Conservation (phyloP, 73 alveolate species). For the Tetrahymena malaccensis region DNA sequence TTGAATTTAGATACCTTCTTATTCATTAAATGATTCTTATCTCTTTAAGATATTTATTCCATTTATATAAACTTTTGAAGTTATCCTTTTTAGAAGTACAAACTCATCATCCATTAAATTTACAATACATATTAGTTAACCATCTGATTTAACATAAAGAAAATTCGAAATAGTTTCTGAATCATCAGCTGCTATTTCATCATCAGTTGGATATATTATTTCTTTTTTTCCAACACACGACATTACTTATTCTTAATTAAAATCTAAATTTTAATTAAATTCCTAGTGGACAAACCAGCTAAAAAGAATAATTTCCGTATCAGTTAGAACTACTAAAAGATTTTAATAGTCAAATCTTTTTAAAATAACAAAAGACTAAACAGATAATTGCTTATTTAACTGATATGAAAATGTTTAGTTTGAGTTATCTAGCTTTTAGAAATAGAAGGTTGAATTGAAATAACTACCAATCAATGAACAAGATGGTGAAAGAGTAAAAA, state of each 20-base stretch:
- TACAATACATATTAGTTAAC: not conserved
- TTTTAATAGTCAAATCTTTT: not conserved
- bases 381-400: not conserved
- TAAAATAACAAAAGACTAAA: not conserved
- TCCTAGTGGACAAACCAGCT: not conserved
- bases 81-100: not conserved
- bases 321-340: not conserved
- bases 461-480: not conserved
- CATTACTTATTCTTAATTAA: not conserved
- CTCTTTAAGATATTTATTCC: not conserved
- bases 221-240: not conserved
- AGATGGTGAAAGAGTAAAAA: not conserved
- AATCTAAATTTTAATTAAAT: not conserved
- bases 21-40: not conserved
- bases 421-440: not conserved
- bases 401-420: not conserved
- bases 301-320: not conserved
- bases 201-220: not conserved
- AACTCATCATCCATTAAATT: not conserved
- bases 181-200: not conserved
- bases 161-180: not conserved
- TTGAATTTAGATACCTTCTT: not conserved
- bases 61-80: not conserved
- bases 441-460: not conserved
- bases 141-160: not conserved